Percentiles rank a stretch among this genome's conserved stretches.
Conservation (phyloP, 495 filamentous ascomycete genomes). For the Aspergillus olivimuriae region DNA sequence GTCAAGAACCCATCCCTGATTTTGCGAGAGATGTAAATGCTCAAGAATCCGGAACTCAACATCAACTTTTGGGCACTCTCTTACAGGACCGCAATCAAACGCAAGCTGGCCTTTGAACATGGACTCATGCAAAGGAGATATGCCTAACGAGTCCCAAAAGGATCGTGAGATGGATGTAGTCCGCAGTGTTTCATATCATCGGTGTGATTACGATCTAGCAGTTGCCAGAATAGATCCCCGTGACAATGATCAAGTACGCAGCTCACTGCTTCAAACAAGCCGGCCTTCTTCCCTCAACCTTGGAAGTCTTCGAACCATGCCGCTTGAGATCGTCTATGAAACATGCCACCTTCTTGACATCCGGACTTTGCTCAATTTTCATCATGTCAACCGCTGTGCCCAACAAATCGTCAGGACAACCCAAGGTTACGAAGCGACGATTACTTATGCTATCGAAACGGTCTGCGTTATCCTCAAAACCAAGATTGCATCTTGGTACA, state of each 20-base stretch:
- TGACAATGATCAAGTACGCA: conserved; percentile 6
- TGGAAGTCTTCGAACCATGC: conserved; percentile 6
- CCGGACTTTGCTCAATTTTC: conserved; percentile 7
- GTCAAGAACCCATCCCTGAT: too few relatives aligned
- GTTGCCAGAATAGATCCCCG: conserved; percentile 2
- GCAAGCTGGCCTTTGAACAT: too few relatives aligned
- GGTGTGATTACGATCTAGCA: conserved; percentile 5
- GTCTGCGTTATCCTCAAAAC: conserved; percentile 9
- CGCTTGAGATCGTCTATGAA: conserved; percentile 6
- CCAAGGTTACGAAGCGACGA: conserved; percentile 5
- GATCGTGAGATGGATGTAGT: conserved; percentile 2
- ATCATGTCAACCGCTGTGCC: conserved; percentile 12
- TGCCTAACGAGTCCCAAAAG: background rate
- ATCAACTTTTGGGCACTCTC: too few relatives aligned
- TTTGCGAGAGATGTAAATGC: too few relatives aligned
- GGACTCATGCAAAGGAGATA: too few relatives aligned
- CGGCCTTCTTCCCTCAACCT: conserved; percentile 1
- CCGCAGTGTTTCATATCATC: conserved; percentile 11
- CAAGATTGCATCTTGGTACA: conserved; percentile 10
- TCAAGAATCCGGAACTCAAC: too few relatives aligned
- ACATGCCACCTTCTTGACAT: conserved; percentile 12
- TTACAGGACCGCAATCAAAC: too few relatives aligned
- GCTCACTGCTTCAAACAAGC: conserved; percentile 6
- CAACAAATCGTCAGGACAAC: conserved; percentile 8
- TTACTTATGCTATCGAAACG: conserved; percentile 10